Conservation (phyloP, 768 basidiomycete species). For the Panus rudis region DNA sequence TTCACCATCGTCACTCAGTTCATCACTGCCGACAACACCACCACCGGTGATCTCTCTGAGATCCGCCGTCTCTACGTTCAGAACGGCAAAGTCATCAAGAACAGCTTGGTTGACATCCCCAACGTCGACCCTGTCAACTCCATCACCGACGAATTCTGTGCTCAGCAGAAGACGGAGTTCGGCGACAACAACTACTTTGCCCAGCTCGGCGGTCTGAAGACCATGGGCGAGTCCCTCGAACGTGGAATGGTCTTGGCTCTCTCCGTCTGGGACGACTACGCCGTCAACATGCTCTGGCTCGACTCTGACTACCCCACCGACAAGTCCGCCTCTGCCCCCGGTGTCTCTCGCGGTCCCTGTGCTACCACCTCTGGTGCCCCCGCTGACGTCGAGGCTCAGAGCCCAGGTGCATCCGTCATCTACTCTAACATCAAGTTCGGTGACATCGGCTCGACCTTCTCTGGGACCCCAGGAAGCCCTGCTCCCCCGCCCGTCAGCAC, state of each 20-base stretch:
- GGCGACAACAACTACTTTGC: constrained; percentile 38
- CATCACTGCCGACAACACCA: constrained; percentile 38
- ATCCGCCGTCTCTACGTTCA: constrained; percentile 52
- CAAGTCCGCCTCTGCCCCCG: constrained; percentile 26
- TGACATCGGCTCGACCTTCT: constrained; percentile 40
- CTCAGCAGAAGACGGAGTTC: constrained; percentile 36
- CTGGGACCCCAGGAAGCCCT: constrained; percentile 5
- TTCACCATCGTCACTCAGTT: constrained; percentile 58
- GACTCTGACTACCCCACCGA: constrained; percentile 21
- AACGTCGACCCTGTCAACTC: constrained; percentile 36
- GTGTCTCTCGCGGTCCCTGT: constrained; percentile 45
- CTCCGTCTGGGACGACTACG: constrained; percentile 49
- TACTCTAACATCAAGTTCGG: constrained; percentile 53
- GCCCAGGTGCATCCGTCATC: constrained; percentile 36
- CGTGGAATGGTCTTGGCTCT: constrained; percentile 44
- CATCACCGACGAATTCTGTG: constrained; percentile 44
- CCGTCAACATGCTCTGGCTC: constrained; percentile 28
- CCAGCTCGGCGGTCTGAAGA: constrained; percentile 33
- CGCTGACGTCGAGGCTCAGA: constrained; percentile 32
- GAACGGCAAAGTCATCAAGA: constrained; percentile 43
- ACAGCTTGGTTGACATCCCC: constrained; percentile 40
- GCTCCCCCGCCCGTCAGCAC: background rate
- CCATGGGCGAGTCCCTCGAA: constrained; percentile 28
- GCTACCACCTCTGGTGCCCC: constrained; percentile 41
- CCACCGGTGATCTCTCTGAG: constrained; percentile 41